Evolutionary conservation across 2,329 filamentous ascomycete species (phyloP), one percentile per base, ranked within the genome.

Genomic region (Apiospora arundinis): DNA sequence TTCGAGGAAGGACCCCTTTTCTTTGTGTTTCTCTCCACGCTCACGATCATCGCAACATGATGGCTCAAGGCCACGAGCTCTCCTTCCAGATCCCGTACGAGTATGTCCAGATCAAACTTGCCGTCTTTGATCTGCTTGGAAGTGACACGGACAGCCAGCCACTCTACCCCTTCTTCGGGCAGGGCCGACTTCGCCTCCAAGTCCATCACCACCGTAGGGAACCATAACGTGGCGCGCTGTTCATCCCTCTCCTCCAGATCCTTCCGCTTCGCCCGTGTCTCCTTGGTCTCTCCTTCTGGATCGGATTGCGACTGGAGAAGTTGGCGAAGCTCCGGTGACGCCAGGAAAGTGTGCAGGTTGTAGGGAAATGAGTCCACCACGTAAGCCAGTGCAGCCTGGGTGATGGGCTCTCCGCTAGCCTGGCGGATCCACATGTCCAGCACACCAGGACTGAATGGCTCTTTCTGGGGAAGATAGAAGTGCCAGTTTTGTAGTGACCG

Each of bases 131-230:
- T 88, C 80, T 86, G 83, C 81, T 93, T 95, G 5, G 90, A 85
- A 70, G 88, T 85, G 16, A 91, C 85, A 44, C 92, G 85, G 52
- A 91, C 84, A 76, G 91, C 91, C 69, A 97, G 78, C 91, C 92
- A 96, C 78, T 93, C 90, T 4, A 49, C n/a, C 7, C 48, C n/a
- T 8, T 49, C 48, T 21, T 2, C 81, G 0, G 93, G 92, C 63
- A 97, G 79, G 8, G 86, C 80, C 78, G 92, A 93, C 84, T 95
- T 96, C 49, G 95, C 84, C 73, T 97, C n/a, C n/a, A n/a, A n/a
- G 78, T 93, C 94, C 78, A 96, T n/a, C n/a, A 28, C 49, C 12
- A 40, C 37, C 37, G 93, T 97, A 0, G 93, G 93, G 78, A 93
- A 94, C 93, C 92, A 95, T 75, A 89, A 90, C 18, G 8, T 44